phyloP scores from a whole-genome alignment of 805 yeast genomes.

The Myxozyma nipponensis region DNA sequence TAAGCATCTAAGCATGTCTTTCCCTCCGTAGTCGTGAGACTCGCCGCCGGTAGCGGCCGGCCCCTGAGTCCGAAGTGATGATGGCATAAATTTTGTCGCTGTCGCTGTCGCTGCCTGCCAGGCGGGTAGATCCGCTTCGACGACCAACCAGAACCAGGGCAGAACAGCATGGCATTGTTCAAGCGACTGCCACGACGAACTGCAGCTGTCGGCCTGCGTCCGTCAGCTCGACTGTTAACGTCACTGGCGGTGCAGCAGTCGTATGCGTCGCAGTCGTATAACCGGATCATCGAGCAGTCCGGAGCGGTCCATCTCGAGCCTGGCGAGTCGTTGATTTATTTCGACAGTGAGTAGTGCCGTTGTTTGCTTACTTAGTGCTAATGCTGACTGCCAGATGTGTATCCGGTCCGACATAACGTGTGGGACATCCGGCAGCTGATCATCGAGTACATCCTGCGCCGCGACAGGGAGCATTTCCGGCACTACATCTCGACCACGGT shows the following conservation, averaged over 20 bases:
- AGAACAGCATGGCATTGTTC: too few species aligned
- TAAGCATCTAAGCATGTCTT: too few species aligned
- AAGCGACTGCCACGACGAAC: too few species aligned
- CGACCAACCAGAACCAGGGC: too few species aligned
- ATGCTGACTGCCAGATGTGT: conserved; percentile 7
- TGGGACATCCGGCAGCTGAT: conserved; percentile 24
- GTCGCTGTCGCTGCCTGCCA: too few species aligned
- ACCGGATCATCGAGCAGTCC: conserved; percentile 5
- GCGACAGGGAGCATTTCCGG: conserved; percentile 12
- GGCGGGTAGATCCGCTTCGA: too few species aligned
- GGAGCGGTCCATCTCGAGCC: conserved; percentile 21
- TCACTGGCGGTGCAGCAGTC: background rate
- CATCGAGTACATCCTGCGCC: conserved; percentile 4
- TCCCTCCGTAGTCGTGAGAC: too few species aligned
- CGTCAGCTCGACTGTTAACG: background rate
- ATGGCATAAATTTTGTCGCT: too few species aligned
- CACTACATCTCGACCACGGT: conserved; percentile 20
- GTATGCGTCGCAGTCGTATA: conserved; percentile 4
- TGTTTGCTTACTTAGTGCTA: conserved; percentile 5
- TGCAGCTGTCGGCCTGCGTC: too few species aligned
- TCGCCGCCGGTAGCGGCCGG: too few species aligned
- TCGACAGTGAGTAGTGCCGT: conserved; percentile 21
- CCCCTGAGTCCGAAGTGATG: too few species aligned
- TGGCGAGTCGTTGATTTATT: conserved; percentile 28
- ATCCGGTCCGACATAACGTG: conserved; percentile 16